Evolutionary conservation across 129 eudicot species (phyloP).

Genomic region (Flaveria sonorensis): DNA sequence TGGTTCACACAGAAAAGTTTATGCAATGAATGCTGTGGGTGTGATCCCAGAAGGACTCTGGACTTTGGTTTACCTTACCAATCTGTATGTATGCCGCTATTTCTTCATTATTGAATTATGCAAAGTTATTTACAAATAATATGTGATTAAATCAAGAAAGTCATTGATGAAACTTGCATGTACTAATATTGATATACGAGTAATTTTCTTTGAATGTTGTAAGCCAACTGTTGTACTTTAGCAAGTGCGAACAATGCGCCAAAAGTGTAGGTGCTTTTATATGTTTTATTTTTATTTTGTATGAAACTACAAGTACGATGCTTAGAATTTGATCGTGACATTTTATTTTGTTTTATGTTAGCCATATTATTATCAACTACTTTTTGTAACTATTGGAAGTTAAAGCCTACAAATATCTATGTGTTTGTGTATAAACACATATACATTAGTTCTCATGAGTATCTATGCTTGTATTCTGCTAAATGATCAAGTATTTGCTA

Average conservation of each 20-base stretch:
- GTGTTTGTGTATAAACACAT: neutral
- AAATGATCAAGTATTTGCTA: conserved; percentile 25
- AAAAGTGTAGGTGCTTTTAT: neutral
- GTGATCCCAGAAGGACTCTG: conserved; percentile 73
- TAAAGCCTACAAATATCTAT: neutral
- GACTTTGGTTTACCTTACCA: conserved; percentile 55
- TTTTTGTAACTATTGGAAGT: neutral
- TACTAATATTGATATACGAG: too few species aligned
- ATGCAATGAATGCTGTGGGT: conserved; percentile 46
- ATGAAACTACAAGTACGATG: neutral
- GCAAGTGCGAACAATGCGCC: neutral
- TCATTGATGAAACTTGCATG: neutral
- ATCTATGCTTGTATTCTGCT: conserved; percentile 40
- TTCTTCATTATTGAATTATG: neutral
- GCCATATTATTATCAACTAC: neutral
- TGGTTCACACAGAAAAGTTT: conserved; percentile 52
- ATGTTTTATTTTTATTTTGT: neutral
- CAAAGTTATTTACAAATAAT: neutral
- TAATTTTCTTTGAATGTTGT: neutral
- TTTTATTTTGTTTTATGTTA: neutral
- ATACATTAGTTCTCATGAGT: neutral
- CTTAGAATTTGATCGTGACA: neutral
- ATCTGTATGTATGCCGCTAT: conserved; percentile 47
- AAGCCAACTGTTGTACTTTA: neutral
- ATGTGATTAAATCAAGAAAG: neutral